Conservation (phyloP, 805 yeast genomes). For the Pichia sporocuriosa region DNA sequence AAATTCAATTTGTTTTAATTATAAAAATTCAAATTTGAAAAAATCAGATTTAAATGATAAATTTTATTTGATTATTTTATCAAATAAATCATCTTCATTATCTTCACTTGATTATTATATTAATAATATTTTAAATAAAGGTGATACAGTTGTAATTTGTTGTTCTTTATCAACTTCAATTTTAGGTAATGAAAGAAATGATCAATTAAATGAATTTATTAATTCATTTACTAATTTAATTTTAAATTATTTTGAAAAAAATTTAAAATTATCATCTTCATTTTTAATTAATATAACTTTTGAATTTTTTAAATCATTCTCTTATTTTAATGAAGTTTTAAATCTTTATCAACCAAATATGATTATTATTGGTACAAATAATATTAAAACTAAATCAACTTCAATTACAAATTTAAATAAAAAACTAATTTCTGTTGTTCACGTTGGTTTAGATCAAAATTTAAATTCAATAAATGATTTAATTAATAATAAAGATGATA, state of each 20-base stretch:
- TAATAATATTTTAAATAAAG: constrained; percentile 43
- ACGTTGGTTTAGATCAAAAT: constrained; percentile 17
- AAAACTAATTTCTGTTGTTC: constrained; percentile 24
- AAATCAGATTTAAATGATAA: constrained; percentile 16
- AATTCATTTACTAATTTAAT: constrained; percentile 37
- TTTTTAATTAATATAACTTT: constrained; percentile 42
- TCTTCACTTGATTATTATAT: constrained; percentile 64
- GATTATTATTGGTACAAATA: constrained; percentile 36
- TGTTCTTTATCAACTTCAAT: constrained; percentile 21
- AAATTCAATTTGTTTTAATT: constrained; percentile 35
- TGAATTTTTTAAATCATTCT: constrained; percentile 47
- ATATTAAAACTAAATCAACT: constrained; percentile 21
- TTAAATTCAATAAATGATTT: background rate
- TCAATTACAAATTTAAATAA: constrained; percentile 22
- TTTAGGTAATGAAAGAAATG: constrained; percentile 15
- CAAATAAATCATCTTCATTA: constrained; percentile 68
- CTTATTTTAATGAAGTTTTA: constrained; percentile 47
- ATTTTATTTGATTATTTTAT: constrained; percentile 43
- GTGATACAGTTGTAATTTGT: constrained; percentile 56
- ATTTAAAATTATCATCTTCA: constrained; percentile 26
- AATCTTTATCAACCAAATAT: constrained; percentile 53
- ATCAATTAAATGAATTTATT: constrained; percentile 19
- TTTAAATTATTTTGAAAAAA: constrained; percentile 19
- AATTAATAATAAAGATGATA: background rate
- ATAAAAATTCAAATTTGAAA: constrained; percentile 34